Evolutionary conservation across 257 asterid genomes (phyloP), one percentile per base, ranked within the genome.

Genomic region (Solanum pennellii): DNA sequence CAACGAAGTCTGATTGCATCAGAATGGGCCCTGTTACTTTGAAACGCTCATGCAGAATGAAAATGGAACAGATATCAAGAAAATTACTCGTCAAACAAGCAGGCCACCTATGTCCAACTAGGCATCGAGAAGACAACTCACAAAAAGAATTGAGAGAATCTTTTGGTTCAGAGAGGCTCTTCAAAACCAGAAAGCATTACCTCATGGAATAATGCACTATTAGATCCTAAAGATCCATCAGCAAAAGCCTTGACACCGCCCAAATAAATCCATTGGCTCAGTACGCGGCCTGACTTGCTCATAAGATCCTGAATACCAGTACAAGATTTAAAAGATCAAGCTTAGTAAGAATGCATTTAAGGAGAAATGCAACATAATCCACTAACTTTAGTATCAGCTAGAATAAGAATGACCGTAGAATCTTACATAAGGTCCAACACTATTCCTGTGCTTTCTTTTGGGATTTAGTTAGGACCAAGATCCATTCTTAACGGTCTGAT

Each of bases 141-240:
- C 82, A 74, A 74, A 35, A 15, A 73, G 16, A 73, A 35, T 35
- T 73, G 45, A 74, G 31, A 39, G 82, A 74, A 79, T 9, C 15
- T 79, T 44, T 9, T 44, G 41, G n/a, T 25, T 45, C 5, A 1
- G 16, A 44, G 62, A 79, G 39, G 84, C 84, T 79, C 41, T 79
- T 15, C 84, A 2, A 79, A 79, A 79, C 5, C 66, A 27, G 41
- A 29, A 80, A 77, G 73, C 29, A 74, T 27, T 86, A 97, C 99
- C 94, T 94, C 98, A 89, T 90, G 41, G 84, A 97, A 90, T 83
- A 95, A 91, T 85, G 99, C 99, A 91, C 99, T 97, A 41, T 84
- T 92, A 86, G 98, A 97, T 89, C 98, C 99, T 96, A 97, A 89
- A 76, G 99, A 97, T 88, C 99, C 99, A 94, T 97, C 99, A 59